phyloP scores from a whole-genome alignment of 2,329 filamentous ascomycete species.

The Hymenoscyphus linearis region DNA sequence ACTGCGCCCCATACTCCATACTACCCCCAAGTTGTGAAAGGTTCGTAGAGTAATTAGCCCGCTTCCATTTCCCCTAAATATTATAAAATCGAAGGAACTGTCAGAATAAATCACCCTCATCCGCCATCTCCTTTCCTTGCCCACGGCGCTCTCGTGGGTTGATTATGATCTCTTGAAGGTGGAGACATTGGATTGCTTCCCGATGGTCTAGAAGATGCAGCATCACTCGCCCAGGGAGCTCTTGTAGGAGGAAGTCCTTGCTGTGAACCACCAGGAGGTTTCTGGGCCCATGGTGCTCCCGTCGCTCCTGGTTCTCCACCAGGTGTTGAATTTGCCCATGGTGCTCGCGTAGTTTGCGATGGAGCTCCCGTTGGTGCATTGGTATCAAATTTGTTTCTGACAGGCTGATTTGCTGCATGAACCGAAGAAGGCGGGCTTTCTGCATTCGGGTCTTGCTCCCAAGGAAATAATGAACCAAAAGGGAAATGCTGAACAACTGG shows the following conservation, averaged over 20 bases:
- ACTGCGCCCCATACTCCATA: neutral
- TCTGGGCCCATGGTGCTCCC: constrained; percentile 1
- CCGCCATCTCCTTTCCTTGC: constrained; percentile 6
- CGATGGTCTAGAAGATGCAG: constrained; percentile 8
- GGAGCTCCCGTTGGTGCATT: constrained; percentile 17
- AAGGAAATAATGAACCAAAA: constrained; percentile 75
- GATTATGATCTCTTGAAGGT: neutral
- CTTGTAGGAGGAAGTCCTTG: constrained; percentile 10
- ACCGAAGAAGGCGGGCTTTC: constrained; percentile 42
- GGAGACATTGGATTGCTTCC: neutral
- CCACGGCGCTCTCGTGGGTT: constrained; percentile 10
- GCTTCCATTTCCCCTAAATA: neutral
- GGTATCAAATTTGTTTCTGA: constrained; percentile 11
- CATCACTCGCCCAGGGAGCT: constrained; percentile 30
- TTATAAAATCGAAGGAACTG: neutral
- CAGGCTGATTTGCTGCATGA: constrained; percentile 54
- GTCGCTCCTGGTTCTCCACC: neutral
- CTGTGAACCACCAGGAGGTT: neutral
- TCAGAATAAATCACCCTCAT: neutral
- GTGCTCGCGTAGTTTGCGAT: constrained; percentile 25
- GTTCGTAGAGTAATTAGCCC: neutral
- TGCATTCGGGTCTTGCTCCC: constrained; percentile 63
- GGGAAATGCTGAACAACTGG: constrained; percentile 96
- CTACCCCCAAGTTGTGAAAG: neutral
- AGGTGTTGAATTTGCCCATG: constrained; percentile 22